Base-by-base conservation (phyloP, 805 yeast genomes). In the Suhomyces sp. region DNA sequence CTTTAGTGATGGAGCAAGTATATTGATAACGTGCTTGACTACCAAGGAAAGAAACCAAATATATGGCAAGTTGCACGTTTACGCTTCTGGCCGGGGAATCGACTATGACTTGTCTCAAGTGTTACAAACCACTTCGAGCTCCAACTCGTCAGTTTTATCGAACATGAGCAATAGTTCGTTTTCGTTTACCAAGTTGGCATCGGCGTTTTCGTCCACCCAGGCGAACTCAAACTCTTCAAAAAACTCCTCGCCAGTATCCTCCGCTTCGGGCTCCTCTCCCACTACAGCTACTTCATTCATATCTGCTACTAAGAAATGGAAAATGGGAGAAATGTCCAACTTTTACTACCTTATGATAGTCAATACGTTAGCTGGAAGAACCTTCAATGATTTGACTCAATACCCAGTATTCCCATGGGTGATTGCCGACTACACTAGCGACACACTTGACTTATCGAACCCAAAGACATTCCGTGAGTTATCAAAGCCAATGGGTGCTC, bases 361-460 rank as follows among this genome's bases (percentile, higher is more conserved):
- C 24, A 90, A 90, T 62, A 89, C 94, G 0, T 67, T 90, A 52
- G 96, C 97, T 0, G 97, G 97, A 0, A 72, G 97, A 57, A 89
- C 97, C 0, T 89, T 86, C 68, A 91, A 90, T 67, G 97, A 90
- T 64, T 67, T 90, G 50, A 90, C 97, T 0, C 97, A 90, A 57
- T 90, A 90, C 62, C 97, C 97, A 0, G 87, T 91, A 0, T 91
- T 90, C 60, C 97, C 97, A 0, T 90, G 96, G 96, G 90, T 90
- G 0, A 79, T 90, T 54, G 85, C 94, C 0, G 96, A 90, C 64
- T 90, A 90, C 63, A 77, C 81, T 1, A 87, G 94, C 60, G 84
- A 83, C 2, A 79, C 71, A 10, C 70, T 90, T n/a, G 91, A 90
- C 64, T 70, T 91, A 44, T 64, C 70, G 3, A 73, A 89, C 59